Percentiles rank a stretch among this genome's conserved stretches.
Conservation (phyloP, 2,329 filamentous ascomycete species). For the Diplodia sapinea region DNA sequence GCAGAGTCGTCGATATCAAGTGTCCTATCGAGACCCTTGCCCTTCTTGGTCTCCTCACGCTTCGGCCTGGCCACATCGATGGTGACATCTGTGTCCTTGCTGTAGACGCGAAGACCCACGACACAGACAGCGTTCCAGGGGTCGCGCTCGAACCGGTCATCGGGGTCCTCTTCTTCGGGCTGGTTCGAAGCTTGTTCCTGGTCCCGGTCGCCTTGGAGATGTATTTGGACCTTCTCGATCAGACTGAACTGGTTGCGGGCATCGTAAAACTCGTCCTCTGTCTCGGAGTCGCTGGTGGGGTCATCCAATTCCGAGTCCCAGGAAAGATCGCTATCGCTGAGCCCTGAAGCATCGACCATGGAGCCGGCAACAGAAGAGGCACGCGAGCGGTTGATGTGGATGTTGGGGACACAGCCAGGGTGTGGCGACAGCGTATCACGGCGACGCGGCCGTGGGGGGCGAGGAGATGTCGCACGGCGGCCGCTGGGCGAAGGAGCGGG, state of each 20-base stretch:
- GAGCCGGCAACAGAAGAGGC: conserved; percentile 36
- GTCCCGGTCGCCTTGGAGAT: background rate
- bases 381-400: conserved; percentile 41
- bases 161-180: conserved; percentile 41
- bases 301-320: conserved; percentile 52
- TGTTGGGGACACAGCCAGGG: conserved; percentile 44
- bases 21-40: conserved; percentile 30
- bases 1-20: conserved; percentile 50
- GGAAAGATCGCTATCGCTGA: conserved; percentile 43
- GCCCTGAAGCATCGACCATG: conserved; percentile 37
- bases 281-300: conserved; percentile 39
- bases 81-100: conserved; percentile 56
- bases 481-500: conserved; percentile 39
- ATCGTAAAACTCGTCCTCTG: conserved; percentile 10
- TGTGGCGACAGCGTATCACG: conserved; percentile 47
- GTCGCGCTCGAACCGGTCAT: conserved; percentile 55
- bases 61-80: conserved; percentile 52
- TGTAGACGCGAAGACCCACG: conserved; percentile 64
- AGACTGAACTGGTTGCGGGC: conserved; percentile 8
- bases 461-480: conserved; percentile 36
- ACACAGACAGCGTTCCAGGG: conserved; percentile 69
- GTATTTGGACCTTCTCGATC: conserved; percentile 12
- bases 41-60: conserved; percentile 41
- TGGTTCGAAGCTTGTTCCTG: background rate
- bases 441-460: conserved; percentile 40